phyloP scores from a whole-genome alignment of 2,329 filamentous ascomycete genomes.

The Claviceps quebecensis region DNA sequence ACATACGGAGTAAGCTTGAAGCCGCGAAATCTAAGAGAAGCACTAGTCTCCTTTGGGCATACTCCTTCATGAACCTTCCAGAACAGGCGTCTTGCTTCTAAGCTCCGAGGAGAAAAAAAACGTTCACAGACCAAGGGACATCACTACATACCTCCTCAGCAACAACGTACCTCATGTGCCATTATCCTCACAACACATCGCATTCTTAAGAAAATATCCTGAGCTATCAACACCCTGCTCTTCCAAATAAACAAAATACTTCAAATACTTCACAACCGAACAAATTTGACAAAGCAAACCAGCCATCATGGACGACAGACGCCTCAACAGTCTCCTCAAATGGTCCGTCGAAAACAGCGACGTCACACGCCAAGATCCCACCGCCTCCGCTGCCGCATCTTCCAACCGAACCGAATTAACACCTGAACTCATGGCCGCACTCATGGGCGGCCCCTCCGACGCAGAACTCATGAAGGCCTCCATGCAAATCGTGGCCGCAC shows the following conservation, averaged over 20 bases:
- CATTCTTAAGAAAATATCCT: no score
- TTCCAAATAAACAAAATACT: not conserved
- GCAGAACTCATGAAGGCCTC: constrained; percentile 81
- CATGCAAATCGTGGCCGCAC: constrained; percentile 60
- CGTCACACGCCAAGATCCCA: constrained; percentile 14
- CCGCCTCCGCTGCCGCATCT: constrained; percentile 18
- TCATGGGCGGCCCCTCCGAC: constrained; percentile 78
- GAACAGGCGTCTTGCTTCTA: constrained; percentile 17
- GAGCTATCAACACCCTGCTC: no score
- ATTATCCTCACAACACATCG: not conserved
- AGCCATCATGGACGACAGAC: constrained; percentile 24
- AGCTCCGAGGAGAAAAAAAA: not conserved
- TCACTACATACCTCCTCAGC: no score
- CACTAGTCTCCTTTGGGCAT: constrained; percentile 15
- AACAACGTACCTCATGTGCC: no score
- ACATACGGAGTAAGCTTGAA: not conserved
- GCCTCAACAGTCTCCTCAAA: constrained; percentile 64
- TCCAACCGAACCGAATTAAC: constrained; percentile 35
- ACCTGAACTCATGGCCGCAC: constrained; percentile 54
- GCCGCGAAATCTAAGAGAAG: not conserved
- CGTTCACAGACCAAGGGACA: not conserved
- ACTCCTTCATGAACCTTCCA: constrained; percentile 25
- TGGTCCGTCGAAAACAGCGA: constrained; percentile 50
- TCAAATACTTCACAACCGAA: not conserved
- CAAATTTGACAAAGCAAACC: not conserved